A percentile compares a stretch with the other conserved stretches of the same genome.
Conservation (phyloP, 768 basidiomycete species). For the Leccinellum luteum region DNA sequence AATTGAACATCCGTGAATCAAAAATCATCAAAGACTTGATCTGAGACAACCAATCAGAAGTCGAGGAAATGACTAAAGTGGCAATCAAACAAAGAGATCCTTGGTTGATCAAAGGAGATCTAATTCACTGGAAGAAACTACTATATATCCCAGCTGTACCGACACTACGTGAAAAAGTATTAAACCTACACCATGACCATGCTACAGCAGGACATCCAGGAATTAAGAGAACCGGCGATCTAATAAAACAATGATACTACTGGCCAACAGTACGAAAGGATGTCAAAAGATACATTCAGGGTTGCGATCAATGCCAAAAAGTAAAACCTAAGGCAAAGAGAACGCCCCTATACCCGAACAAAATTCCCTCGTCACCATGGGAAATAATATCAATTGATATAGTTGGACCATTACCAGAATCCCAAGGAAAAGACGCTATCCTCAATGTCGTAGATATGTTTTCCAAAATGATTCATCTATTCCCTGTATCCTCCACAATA, state of each 20-base stretch:
- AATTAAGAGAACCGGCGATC: not conserved
- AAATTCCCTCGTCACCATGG: not conserved
- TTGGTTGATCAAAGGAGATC: not conserved
- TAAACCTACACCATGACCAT: not conserved
- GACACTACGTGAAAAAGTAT: too few species aligned
- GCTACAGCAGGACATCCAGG: not conserved
- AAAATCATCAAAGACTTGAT: too few species aligned
- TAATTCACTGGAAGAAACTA: not conserved
- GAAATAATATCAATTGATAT: not conserved
- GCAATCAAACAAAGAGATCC: too few species aligned
- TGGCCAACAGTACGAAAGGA: not conserved
- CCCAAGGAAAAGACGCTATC: not conserved
- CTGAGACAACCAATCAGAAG: too few species aligned
- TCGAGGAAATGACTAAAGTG: too few species aligned
- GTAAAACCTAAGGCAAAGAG: rapidly evolving
- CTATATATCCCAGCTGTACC: not conserved
- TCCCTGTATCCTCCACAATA: too few species aligned
- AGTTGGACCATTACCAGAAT: not conserved
- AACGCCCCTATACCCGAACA: not conserved
- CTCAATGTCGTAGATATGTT: not conserved
- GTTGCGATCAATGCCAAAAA: not conserved
- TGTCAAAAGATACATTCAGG: not conserved
- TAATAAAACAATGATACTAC: not conserved
- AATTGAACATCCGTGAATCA: too few species aligned
- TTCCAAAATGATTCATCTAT: too few species aligned